These are phyloP conservation scores for Fusarium penzigii DNA, from an alignment of 2,329 filamentous ascomycete genomes.

Conservation along the genomic window DNA sequence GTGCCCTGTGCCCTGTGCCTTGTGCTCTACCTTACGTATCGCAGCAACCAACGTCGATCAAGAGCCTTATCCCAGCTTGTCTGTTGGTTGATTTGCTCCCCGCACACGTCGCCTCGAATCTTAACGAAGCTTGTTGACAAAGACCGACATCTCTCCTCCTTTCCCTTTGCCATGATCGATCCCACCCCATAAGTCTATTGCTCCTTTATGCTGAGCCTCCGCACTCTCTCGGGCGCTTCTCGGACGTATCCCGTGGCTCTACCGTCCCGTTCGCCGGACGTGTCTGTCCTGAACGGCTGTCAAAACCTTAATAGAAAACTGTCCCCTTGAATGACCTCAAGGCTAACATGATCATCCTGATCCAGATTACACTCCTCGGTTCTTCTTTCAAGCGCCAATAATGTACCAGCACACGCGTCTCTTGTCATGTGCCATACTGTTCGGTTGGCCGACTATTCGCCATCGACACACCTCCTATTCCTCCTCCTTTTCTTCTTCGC, in stretches of 20 bases:
- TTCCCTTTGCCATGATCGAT: neutral
- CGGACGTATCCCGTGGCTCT: constrained; percentile 9
- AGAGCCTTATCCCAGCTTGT: no score
- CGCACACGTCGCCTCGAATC: no score
- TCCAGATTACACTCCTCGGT: neutral
- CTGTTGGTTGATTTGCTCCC: no score
- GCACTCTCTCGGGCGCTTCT: constrained; percentile 20
- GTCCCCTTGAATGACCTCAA: constrained; percentile 15
- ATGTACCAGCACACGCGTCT: neutral
- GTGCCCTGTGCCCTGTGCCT: no score
- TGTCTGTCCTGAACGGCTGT: constrained; percentile 18
- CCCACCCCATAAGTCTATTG: neutral
- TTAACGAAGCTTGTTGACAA: no score
- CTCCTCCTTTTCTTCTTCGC: neutral
- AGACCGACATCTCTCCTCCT: neutral
- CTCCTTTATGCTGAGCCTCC: neutral
- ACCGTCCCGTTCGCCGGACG: constrained; percentile 20
- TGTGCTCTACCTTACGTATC: no score
- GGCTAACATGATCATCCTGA: neutral
- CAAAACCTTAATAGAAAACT: constrained; percentile 22
- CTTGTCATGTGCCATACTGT: no score
- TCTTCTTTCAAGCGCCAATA: neutral
- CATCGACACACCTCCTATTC: neutral
- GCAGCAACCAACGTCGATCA: no score
- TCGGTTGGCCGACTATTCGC: no score